Evolutionary conservation across 768 basidiomycete species (phyloP), one percentile per base, ranked within the genome.

Genomic region (Tricholoma hemisulphureum): DNA sequence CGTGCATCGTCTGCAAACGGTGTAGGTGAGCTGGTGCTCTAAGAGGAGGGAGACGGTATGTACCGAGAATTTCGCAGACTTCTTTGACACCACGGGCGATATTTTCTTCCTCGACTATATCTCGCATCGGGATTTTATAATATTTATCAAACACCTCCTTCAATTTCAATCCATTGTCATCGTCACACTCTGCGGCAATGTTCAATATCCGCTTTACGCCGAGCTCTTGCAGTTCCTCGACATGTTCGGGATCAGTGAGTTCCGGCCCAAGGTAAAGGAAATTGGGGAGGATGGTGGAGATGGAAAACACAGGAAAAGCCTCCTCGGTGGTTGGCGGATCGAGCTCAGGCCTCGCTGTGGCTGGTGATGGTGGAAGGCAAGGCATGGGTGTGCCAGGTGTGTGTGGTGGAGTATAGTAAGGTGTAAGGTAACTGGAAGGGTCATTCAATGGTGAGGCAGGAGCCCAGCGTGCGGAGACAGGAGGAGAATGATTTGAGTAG

Each of bases 201-300:
- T 98, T 98, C 58, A 98, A 72, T 61, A 98, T 93, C 55, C 94
- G 77, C 70, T 84, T 88, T 57, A 98, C 88, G 0, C 94, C 95
- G 16, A 94, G 73, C 0, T 77, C 75, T 59, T 85, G 79, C 46
- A 98, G 75, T 72, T 89, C 85, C 20, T 83, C 77, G 16, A 93
- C 88, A 64, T 98, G 92, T 60, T 86, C 88, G 52, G 79, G 77
- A 10, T 77, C 72, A 3, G 88, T 88, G 24, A 91, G 79, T 71
- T 98, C 96, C 0, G 95, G 93, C 1, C 95, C 96, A 29, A 98
- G 81, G 72, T 84, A 98, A 24, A 98, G 76, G 74, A 97, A 97
- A 57, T 85, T 83, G 2, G 95, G 95, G 2, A 98, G 77, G 62
- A 98, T 97, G 18, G 89, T 91, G 14, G 94, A 96, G 34, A 97